phyloP scores from a whole-genome alignment of 192 early-diverging fungal species.

The Linnemannia zychae region DNA sequence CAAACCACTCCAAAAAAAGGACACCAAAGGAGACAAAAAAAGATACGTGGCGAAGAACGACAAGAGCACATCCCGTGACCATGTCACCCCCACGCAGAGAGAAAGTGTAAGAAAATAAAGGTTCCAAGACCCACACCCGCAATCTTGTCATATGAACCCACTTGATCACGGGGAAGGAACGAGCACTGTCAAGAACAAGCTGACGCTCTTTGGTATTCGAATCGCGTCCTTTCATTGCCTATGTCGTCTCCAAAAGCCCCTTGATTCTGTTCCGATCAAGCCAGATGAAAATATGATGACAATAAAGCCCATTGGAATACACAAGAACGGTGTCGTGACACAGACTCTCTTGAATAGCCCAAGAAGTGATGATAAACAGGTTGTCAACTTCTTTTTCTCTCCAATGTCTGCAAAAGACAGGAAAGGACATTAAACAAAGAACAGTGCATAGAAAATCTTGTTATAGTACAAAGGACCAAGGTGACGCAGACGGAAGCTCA shows the following conservation, averaged over 20 bases:
- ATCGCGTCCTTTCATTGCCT: neutral
- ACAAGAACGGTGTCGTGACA: neutral
- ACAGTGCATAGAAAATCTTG: neutral
- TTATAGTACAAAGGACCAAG: neutral
- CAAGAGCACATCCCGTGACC: conserved; percentile 2
- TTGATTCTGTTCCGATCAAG: conserved; percentile 25
- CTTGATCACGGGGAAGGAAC: neutral
- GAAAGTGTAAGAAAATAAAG: neutral
- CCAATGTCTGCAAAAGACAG: neutral
- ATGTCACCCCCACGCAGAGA: neutral
- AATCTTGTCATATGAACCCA: conserved; percentile 2
- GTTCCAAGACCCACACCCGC: neutral
- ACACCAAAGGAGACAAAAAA: neutral
- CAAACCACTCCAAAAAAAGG: conserved; percentile 5
- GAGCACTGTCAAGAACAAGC: neutral
- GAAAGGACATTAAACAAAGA: neutral
- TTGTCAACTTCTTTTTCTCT: neutral
- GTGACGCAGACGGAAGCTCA: neutral
- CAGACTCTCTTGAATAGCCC: neutral
- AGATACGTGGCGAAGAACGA: conserved; percentile 7
- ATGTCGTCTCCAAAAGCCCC: conserved; percentile 12
- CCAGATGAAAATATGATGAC: conserved; percentile 22
- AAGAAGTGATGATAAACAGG: neutral
- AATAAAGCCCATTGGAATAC: conserved; percentile 7
- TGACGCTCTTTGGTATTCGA: neutral